Conservation (phyloP, 345 rosid species). For the Psidium friedrichsthalianum region DNA sequence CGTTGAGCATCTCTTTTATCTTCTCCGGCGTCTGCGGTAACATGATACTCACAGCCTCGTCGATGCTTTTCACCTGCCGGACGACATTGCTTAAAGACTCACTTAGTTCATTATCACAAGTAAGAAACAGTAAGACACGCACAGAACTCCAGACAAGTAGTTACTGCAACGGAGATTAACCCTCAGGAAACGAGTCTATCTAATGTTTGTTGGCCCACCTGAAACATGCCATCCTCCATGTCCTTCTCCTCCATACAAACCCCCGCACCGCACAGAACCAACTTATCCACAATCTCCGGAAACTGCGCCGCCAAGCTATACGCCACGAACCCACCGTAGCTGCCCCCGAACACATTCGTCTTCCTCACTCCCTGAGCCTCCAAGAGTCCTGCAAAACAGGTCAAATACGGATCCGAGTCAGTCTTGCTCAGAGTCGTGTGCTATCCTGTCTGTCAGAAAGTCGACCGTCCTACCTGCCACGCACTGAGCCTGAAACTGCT, state of each 20-base stretch:
- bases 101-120: neutral
- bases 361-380: neutral
- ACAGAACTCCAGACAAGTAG: neutral
- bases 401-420: neutral
- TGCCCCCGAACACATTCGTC: slow-evolving; percentile 5
- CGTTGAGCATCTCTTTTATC: neutral
- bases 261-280: slow-evolving; percentile 8
- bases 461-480: neutral
- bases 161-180: neutral
- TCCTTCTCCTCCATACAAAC: slow-evolving; percentile 15
- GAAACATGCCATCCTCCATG: slow-evolving; percentile 4
- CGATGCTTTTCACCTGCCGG: neutral
- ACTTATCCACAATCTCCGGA: slow-evolving; percentile 9
- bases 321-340: slow-evolving; percentile 17
- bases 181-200: neutral
- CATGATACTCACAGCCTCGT: slow-evolving; percentile 4
- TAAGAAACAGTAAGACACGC: neutral
- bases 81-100: neutral
- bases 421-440: neutral
- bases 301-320: slow-evolving; percentile 11
- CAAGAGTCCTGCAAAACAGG: neutral
- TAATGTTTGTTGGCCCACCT: neutral
- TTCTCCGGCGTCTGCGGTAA: slow-evolving; percentile 7
- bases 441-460: neutral
- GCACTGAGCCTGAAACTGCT: slow-evolving; percentile 4